Percentiles rank a stretch among this genome's conserved stretches.
Evolutionary conservation across 129 eudicot genomes (phyloP).

Genomic region (Apium graveolens): DNA sequence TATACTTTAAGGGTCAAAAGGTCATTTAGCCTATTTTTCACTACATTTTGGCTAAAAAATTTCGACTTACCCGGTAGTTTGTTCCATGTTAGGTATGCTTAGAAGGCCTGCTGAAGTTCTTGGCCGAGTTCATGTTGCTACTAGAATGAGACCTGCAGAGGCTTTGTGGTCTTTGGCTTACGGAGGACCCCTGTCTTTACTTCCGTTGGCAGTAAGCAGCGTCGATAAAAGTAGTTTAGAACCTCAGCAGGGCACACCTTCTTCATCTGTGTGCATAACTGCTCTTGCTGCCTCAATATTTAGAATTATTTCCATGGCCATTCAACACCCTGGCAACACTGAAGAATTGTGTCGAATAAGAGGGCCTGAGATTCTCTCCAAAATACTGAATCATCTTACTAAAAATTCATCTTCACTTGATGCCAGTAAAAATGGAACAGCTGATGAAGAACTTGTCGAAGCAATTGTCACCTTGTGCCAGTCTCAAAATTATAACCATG

Average conservation of each 20-base stretch:
- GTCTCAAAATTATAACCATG: slow-evolving; percentile 75
- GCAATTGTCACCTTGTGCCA: slow-evolving; percentile 85
- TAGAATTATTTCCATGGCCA: slow-evolving; percentile 82
- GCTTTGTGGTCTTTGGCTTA: slow-evolving; percentile 95
- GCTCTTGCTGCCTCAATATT: slow-evolving; percentile 91
- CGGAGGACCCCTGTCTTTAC: slow-evolving; percentile 94
- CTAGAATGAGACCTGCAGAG: slow-evolving; percentile 84
- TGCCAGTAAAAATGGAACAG: slow-evolving; percentile 56
- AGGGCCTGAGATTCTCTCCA: slow-evolving; percentile 87
- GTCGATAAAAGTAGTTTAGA: slow-evolving; percentile 62
- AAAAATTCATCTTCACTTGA: slow-evolving; percentile 71
- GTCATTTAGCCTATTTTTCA: too few species aligned
- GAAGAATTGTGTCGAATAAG: slow-evolving; percentile 73
- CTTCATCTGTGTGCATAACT: slow-evolving; percentile 55
- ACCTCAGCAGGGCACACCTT: slow-evolving; percentile 60
- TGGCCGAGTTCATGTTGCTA: slow-evolving; percentile 96
- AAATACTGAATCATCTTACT: slow-evolving; percentile 69
- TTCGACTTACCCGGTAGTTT: slow-evolving; percentile 6
- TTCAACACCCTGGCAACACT: slow-evolving; percentile 82
- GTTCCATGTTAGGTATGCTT: slow-evolving; percentile 57
- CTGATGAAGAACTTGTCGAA: slow-evolving; percentile 88
- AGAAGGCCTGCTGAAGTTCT: slow-evolving; percentile 98
- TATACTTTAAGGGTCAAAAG: too few species aligned
- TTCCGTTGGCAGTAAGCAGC: slow-evolving; percentile 76
- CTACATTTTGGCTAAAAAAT: not conserved